Base-by-base conservation (phyloP, 2,329 filamentous ascomycete species). In the Nemania abortiva region DNA sequence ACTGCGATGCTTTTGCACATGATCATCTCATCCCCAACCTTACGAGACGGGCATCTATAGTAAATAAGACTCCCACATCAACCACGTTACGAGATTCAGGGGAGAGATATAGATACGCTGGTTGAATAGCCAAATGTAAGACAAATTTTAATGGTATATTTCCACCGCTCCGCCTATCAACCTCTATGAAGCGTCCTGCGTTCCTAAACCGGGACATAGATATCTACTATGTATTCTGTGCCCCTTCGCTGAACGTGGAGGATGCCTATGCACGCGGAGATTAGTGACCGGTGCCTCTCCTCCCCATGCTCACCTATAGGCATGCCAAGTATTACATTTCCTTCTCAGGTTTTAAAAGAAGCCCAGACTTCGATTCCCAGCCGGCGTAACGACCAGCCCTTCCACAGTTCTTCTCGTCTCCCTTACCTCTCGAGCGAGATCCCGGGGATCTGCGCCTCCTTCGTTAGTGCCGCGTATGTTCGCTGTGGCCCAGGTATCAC, bases 361-460 rank as follows among this genome's bases (percentile, higher is more conserved):
- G 58, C 85, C 81, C 68, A 86, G 75, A 62, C 74, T 76, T 55
- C 74, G 73, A 70, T 80, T 84, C 52, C 79, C 81, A 13, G 80
- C 77, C 3, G 82, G 80, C n/a, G 80, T 78, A 49, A 83, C 78
- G 22, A 82, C 77, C 58, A 86, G 70, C 6, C 80, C 82, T 4
- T 83, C 81, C 11, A 86, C 82, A 22, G 84, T 81, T 60, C 84
- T 79, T 72, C 80, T 81, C 56, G 85, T 72, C 29, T 81, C 79
- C 74, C 80, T 82, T 50, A 87, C 76, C 61, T 79, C 77, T 18
- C 83, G 77, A 65, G 82, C 74, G 39, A 87, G 74, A 50, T 86
- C 83, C 20, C 80, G 79, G 27, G 84, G 74, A 60, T 86, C 84
- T 39, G 80, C 75, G 34, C 84, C 85, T 11, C 84, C 84, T 4